These are phyloP conservation scores for Akebia trifoliata DNA, from an alignment of 164 flowering plant species.

Conservation along the genomic window DNA sequence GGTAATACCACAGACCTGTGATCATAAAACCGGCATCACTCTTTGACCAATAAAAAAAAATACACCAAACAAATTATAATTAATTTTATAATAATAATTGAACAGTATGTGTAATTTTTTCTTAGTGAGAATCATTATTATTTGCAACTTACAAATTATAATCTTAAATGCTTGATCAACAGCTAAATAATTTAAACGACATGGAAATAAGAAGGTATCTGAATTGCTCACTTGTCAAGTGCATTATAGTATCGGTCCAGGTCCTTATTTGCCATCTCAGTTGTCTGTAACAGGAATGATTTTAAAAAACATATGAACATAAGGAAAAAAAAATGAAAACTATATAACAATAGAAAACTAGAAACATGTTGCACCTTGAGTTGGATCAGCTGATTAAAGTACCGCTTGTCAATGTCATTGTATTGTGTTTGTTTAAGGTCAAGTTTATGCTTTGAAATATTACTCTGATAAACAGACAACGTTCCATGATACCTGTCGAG, in stretches of 20 bases:
- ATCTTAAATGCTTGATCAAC: no score
- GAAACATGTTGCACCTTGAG: slow-evolving; percentile 59
- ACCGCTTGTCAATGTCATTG: slow-evolving; percentile 90
- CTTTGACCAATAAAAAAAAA: no score
- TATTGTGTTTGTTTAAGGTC: slow-evolving; percentile 89
- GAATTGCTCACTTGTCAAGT: slow-evolving; percentile 81
- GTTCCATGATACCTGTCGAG: slow-evolving; percentile 75
- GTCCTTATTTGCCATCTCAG: slow-evolving; percentile 99
- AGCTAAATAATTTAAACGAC: background rate
- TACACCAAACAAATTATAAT: no score
- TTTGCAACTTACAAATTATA: no score
- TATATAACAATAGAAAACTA: background rate
- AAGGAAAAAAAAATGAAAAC: background rate
- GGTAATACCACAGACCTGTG: no score
- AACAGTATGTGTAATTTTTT: no score
- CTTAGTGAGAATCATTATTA: no score
- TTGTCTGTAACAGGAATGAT: slow-evolving; percentile 53
- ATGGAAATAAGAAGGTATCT: background rate
- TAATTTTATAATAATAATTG: no score
- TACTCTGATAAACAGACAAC: slow-evolving; percentile 76
- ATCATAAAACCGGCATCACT: no score
- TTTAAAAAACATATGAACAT: background rate
- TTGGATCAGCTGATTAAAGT: slow-evolving; percentile 89
- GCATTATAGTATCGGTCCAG: slow-evolving; percentile 95
- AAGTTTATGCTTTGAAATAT: slow-evolving; percentile 61